These are phyloP conservation scores for Porodaedalea pini DNA, from an alignment of 1,284 basidiomycete genomes.

Conservation along the genomic window DNA sequence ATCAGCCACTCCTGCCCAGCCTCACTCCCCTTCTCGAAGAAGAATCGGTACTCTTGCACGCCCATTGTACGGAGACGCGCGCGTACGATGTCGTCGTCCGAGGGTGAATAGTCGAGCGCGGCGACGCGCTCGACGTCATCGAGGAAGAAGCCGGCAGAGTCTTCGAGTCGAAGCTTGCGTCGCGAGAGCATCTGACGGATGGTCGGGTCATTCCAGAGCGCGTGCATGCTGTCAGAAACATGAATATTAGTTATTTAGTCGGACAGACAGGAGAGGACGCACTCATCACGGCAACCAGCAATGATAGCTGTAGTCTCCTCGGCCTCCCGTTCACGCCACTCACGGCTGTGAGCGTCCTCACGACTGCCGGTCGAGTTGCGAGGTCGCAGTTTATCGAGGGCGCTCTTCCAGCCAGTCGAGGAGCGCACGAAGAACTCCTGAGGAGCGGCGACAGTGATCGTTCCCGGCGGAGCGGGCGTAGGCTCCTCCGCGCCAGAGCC, in stretches of 20 bases:
- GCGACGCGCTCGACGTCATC: constrained; percentile 69
- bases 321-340: constrained; percentile 39
- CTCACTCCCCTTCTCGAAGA: constrained; percentile 73
- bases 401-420: constrained; percentile 60
- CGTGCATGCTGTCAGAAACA: constrained; percentile 37
- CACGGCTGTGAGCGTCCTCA: constrained; percentile 38
- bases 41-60: constrained; percentile 68
- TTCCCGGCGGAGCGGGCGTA: not conserved
- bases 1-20: constrained; percentile 76
- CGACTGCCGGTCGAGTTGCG: constrained; percentile 37
- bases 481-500: constrained; percentile 19
- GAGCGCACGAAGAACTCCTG: constrained; percentile 69
- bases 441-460: constrained; percentile 37
- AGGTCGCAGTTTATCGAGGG: constrained; percentile 50
- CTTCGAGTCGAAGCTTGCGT: constrained; percentile 66
- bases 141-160: constrained; percentile 70
- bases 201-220: constrained; percentile 58
- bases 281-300: constrained; percentile 49
- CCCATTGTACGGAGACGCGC: constrained; percentile 49
- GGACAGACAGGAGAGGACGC: not conserved
- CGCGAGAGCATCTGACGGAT: constrained; percentile 56
- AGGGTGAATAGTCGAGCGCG: constrained; percentile 57
- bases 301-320: constrained; percentile 64
- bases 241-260: not conserved
- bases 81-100: constrained; percentile 49